Percentiles rank a stretch among this genome's conserved stretches.
Evolutionary conservation across 345 rosid species (phyloP).

Genomic region (Triadica sebifera): DNA sequence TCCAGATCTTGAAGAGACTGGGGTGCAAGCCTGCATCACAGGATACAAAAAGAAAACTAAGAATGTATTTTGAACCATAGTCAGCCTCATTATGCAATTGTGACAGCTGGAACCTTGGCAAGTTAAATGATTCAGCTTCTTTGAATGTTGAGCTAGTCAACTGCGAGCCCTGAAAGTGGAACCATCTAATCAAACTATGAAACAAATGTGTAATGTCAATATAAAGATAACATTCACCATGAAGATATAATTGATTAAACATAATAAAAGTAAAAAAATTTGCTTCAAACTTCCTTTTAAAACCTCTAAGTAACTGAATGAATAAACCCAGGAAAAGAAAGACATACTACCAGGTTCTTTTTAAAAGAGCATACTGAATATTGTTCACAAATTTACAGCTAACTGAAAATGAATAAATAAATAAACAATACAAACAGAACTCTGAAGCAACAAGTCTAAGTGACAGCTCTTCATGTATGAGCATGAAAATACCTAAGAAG

Average conservation of each 20-base stretch:
- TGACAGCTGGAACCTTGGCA: constrained; percentile 49
- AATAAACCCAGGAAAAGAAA: background rate
- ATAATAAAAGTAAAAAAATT: constrained; percentile 4
- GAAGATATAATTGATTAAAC: constrained; percentile 1
- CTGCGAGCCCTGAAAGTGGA: constrained; percentile 42
- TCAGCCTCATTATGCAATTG: constrained; percentile 7
- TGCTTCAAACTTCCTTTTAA: background rate
- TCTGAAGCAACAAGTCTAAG: background rate
- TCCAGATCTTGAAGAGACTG: constrained; percentile 63
- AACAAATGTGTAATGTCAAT: background rate
- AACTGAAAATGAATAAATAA: background rate
- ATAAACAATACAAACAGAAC: background rate
- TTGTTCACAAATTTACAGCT: background rate
- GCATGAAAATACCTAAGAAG: background rate
- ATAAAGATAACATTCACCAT: background rate
- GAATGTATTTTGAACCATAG: constrained; percentile 12
- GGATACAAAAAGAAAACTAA: constrained; percentile 7
- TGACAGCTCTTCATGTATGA: background rate
- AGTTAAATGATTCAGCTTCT: constrained; percentile 31
- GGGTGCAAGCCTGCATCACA: constrained; percentile 71
- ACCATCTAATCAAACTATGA: constrained; percentile 13
- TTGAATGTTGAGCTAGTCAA: constrained; percentile 34
- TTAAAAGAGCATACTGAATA: background rate
- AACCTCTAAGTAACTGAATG: background rate
- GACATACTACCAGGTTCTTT: background rate